phyloP scores from a whole-genome alignment of 2,329 filamentous ascomycete species.

The Immersiporthe knoxdaviesiana region DNA sequence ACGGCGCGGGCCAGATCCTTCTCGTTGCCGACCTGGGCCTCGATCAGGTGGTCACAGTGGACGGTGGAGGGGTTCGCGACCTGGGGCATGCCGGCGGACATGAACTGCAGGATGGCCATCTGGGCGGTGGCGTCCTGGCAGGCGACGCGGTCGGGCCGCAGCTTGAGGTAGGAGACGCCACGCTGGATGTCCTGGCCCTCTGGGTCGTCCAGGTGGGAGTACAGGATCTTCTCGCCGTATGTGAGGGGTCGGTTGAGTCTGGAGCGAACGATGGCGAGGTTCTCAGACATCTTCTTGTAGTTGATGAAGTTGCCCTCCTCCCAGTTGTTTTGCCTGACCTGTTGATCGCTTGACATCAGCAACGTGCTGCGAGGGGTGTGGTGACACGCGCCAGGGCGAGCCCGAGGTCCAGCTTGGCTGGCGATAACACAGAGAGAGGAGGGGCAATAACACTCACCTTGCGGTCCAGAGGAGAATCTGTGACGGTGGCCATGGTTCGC shows the following conservation, averaged over 20 bases:
- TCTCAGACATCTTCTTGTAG: conserved; percentile 99
- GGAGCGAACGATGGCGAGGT: conserved; percentile 84
- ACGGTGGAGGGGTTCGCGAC: conserved; percentile 95
- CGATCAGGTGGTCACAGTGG: conserved; percentile 99
- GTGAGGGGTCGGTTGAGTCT: conserved; percentile 92
- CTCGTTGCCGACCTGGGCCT: conserved; percentile 88
- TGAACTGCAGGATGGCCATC: conserved; percentile 99
- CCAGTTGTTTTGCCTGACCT: conserved; percentile 94
- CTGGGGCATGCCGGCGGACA: conserved; percentile 95
- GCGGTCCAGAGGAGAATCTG: conserved; percentile 83
- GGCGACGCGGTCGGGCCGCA: conserved; percentile 95
- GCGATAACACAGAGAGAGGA: background rate
- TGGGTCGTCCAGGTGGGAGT: conserved; percentile 97
- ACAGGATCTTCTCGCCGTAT: conserved; percentile 97
- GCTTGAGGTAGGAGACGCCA: conserved; percentile 92
- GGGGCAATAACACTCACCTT: conserved; percentile 71
- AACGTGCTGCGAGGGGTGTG: conserved; percentile 1
- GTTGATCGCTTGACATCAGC: conserved; percentile 28
- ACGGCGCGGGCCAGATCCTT: conserved; percentile 93
- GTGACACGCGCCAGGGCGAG: background rate
- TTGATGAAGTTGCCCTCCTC: conserved; percentile 98
- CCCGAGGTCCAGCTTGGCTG: conserved; percentile 1
- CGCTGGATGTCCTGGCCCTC: conserved; percentile 96
- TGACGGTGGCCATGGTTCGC: conserved; percentile 78
- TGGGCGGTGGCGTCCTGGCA: conserved; percentile 99